Evolutionary conservation across 345 rosid genomes (phyloP), one percentile per base, ranked within the genome.

Genomic region (Populus ilicifolia): DNA sequence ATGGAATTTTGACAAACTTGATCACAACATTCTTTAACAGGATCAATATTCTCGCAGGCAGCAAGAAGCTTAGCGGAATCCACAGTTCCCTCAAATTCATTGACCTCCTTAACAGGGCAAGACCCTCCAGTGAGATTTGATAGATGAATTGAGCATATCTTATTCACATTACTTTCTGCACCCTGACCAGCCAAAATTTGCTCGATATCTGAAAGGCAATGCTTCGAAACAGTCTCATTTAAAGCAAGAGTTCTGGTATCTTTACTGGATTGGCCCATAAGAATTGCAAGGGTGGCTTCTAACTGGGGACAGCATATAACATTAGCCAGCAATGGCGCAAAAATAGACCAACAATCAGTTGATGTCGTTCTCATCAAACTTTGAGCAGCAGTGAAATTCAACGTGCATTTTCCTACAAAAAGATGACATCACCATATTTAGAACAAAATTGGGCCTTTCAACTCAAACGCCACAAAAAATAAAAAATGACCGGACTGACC

Each of bases 241-340:
- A 96, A 65, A 20, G 98, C 93, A 68, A 96, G 98, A 74, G 83
- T 66, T 38, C 92, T 87, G 4, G 90, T 90, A 27, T 80, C 81
- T 86, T 88, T 86, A 73, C 99, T 96, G 41, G 90, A 91, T 78
- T 88, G 90, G 18, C 97, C 99, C 20, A 93, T 86, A 48, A 92
- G 92, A 56, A 96, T 93, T 33, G 89, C 76, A 41, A 96, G 84
- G 5, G 94, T 87, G 43, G 97, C 99, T 71, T 88, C 90, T 27
- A 93, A 76, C 87, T 96, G 99, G 13, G 99, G 99, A 84, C 99
- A 96, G 78, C 99, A 96, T 83, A 93, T 90, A 68, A 93, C 98
- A 68, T 96, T 91, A 17, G 99, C 98, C 78, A 93, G 80, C 77
- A 90, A 77, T 3, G 98, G 94, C 54, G 99, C 99, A 59, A 96